Conservation (phyloP, 2,329 filamentous ascomycete genomes). For the Talaromyces sp. region DNA sequence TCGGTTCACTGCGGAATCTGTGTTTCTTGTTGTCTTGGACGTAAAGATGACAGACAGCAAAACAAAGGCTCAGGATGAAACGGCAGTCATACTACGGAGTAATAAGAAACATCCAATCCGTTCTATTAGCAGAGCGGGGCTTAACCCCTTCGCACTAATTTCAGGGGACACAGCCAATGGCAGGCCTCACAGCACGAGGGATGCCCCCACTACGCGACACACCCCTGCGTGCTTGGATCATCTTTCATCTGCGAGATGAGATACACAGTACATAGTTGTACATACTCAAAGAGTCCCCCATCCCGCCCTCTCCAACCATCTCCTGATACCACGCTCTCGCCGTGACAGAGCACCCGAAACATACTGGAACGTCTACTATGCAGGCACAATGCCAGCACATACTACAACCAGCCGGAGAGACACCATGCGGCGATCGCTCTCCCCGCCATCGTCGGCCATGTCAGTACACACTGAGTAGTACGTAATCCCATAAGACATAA, state of each 20-base stretch:
- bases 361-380: background rate
- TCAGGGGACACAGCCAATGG: background rate
- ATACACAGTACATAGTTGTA: background rate
- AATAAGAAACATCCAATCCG: background rate
- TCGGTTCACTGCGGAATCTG: background rate
- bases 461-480: background rate
- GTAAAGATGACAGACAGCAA: background rate
- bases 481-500: no score
- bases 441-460: slow-evolving; percentile 2
- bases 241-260: background rate
- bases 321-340: background rate
- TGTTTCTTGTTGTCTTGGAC: background rate
- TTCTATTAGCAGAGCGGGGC: background rate
- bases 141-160: background rate
- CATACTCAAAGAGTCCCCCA: no score
- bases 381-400: background rate
- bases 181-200: no score
- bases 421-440: background rate
- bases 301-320: background rate
- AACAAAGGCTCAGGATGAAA: background rate
- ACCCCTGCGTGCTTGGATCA: background rate
- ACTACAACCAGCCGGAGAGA: background rate
- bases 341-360: background rate
- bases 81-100: background rate
- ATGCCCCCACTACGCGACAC: background rate